Evolutionary conservation across 2,329 filamentous ascomycete genomes (phyloP).

Genomic region (Epichloe bromicola): DNA sequence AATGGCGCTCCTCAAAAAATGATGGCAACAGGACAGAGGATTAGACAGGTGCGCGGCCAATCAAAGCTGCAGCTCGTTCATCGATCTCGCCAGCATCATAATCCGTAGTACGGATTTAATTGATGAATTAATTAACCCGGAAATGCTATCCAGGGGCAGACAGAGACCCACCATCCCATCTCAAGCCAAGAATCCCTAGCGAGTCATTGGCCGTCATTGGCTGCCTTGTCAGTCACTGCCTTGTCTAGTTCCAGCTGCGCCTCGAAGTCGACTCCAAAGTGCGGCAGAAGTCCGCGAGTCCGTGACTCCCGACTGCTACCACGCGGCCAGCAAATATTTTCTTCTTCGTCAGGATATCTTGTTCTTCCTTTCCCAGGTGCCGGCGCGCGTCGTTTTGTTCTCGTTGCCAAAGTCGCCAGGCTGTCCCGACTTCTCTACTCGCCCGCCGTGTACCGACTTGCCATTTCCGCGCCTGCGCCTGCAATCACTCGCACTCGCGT

Average conservation of each 20-base stretch:
- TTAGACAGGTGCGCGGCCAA: no score
- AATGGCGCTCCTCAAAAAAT: no score
- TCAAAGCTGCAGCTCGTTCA: no score
- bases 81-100: no score
- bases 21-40: no score
- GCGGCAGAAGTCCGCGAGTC: not conserved
- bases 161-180: no score
- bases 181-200: no score
- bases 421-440: not conserved
- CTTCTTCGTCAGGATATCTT: not conserved
- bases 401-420: not conserved
- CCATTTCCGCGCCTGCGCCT: not conserved
- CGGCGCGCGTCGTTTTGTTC: not conserved
- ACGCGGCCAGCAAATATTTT: not conserved
- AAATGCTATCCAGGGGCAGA: no score
- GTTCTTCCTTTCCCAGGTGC: not conserved
- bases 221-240: not conserved
- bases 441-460: no score
- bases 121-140: no score
- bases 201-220: not conserved
- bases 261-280: not conserved
- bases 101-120: no score
- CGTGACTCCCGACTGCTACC: not conserved
- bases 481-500: not conserved
- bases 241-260: no score